Evolutionary conservation across 768 basidiomycete species (phyloP).

Genomic region (Strobilomyces dryophilus): DNA sequence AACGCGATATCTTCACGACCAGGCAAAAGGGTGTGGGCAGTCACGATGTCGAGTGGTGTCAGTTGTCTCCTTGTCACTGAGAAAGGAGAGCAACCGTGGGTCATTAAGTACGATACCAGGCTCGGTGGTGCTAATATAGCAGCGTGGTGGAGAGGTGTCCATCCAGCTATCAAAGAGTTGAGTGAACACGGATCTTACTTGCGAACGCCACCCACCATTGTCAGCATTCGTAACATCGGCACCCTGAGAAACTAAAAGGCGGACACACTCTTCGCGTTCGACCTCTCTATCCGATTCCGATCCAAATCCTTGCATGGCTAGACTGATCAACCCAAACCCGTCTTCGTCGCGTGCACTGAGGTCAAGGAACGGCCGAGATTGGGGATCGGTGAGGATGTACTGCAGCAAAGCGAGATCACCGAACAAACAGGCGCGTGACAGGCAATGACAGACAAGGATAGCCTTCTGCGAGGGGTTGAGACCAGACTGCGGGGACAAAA

Average conservation of each 20-base stretch:
- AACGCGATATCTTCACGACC: conserved; percentile 83
- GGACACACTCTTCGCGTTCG: conserved; percentile 87
- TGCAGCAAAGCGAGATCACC: conserved; percentile 71
- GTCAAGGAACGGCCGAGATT: conserved; percentile 64
- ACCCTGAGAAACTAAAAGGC: conserved; percentile 74
- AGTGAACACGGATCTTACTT: background rate
- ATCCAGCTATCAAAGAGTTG: conserved; percentile 59
- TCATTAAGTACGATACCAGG: conserved; percentile 87
- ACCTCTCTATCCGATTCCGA: conserved; percentile 78
- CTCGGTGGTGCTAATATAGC: conserved; percentile 86
- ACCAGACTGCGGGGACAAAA: conserved; percentile 64
- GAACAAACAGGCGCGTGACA: conserved; percentile 73
- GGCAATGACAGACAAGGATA: conserved; percentile 68
- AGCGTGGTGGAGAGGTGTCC: conserved; percentile 94
- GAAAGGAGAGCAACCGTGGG: conserved; percentile 84
- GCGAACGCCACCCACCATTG: conserved; percentile 44
- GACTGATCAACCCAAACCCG: conserved; percentile 74
- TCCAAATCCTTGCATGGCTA: conserved; percentile 77
- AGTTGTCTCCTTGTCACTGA: conserved; percentile 72
- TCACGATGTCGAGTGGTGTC: conserved; percentile 86
- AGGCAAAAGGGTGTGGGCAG: conserved; percentile 74
- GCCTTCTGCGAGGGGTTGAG: conserved; percentile 64
- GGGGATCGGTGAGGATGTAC: conserved; percentile 64
- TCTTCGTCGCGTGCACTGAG: conserved; percentile 77
- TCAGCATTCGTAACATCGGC: conserved; percentile 60